phyloP scores from a whole-genome alignment of 2,329 filamentous ascomycete genomes.

The Colletotrichum noveboracense region DNA sequence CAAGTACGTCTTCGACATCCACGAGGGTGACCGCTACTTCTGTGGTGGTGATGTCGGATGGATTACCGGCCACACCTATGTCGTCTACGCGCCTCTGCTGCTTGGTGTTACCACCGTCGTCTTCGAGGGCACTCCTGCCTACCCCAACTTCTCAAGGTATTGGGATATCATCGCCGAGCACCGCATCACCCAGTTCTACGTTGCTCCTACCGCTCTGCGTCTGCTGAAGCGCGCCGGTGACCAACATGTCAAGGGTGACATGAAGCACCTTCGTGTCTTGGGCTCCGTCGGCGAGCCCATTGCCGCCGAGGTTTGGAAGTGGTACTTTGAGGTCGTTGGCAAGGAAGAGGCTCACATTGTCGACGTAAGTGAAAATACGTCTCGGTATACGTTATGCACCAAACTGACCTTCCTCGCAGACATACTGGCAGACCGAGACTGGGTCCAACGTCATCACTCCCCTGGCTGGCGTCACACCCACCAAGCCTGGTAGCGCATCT shows the following conservation, averaged over 20 bases:
- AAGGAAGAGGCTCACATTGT: constrained; percentile 93
- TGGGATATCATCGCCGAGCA: constrained; percentile 99
- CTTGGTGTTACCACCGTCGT: constrained; percentile 94
- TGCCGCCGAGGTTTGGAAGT: constrained; percentile 98
- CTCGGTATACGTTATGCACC: background rate
- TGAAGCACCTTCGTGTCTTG: constrained; percentile 88
- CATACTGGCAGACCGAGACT: constrained; percentile 99
- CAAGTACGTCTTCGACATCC: constrained; percentile 99
- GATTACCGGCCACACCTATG: constrained; percentile 99
- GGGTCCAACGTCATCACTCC: constrained; percentile 96
- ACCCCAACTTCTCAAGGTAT: constrained; percentile 97
- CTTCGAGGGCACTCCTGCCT: constrained; percentile 96
- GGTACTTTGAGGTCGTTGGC: constrained; percentile 96
- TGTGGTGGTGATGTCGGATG: constrained; percentile 98
- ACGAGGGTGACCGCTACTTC: constrained; percentile 92
- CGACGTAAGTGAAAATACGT: constrained; percentile 71
- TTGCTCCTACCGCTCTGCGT: constrained; percentile 91
- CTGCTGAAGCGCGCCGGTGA: constrained; percentile 95
- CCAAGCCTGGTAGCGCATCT: constrained; percentile 95
- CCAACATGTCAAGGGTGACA: constrained; percentile 86
- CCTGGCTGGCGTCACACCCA: constrained; percentile 89
- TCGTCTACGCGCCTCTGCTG: constrained; percentile 93
- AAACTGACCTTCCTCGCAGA: constrained; percentile 56
- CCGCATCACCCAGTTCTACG: constrained; percentile 96
- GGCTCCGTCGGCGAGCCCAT: constrained; percentile 98